A percentile compares a stretch with the other conserved stretches of the same genome.
These are phyloP conservation scores for Jaltomata sinuosa DNA, from an alignment of 257 asterid genomes.

Conservation along the genomic window DNA sequence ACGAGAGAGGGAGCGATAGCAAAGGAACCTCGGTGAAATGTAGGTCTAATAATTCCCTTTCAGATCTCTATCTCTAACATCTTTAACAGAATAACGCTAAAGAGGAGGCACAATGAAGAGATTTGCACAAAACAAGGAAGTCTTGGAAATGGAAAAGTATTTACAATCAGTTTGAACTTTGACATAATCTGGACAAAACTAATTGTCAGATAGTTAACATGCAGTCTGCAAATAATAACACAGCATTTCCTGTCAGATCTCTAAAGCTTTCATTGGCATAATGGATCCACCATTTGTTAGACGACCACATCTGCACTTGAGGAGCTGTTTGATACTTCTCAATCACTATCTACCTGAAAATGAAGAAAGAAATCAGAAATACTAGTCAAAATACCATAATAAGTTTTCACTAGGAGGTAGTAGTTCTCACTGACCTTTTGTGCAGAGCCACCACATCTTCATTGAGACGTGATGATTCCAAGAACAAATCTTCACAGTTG, in stretches of 20 bases:
- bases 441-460: constrained; percentile 52
- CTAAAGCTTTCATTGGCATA: neutral
- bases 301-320: neutral
- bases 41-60: neutral
- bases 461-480: constrained; percentile 54
- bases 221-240: neutral
- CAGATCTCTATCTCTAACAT: neutral
- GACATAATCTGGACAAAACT: neutral
- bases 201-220: neutral
- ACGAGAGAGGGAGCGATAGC: neutral
- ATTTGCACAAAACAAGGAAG: neutral
- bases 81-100: neutral
- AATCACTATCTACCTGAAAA: constrained; percentile 32
- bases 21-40: neutral
- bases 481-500: constrained; percentile 49
- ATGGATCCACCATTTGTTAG: neutral
- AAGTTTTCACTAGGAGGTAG: neutral
- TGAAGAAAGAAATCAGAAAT: neutral
- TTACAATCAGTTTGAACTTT: neutral
- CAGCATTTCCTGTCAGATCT: neutral
- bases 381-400: neutral
- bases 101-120: neutral
- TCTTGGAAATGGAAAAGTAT: neutral
- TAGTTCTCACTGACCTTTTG: constrained; percentile 32
- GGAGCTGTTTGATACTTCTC: neutral